Conservation (phyloP, 176 grass and related monocot genomes). For the Eremochloa ophiuroides region DNA sequence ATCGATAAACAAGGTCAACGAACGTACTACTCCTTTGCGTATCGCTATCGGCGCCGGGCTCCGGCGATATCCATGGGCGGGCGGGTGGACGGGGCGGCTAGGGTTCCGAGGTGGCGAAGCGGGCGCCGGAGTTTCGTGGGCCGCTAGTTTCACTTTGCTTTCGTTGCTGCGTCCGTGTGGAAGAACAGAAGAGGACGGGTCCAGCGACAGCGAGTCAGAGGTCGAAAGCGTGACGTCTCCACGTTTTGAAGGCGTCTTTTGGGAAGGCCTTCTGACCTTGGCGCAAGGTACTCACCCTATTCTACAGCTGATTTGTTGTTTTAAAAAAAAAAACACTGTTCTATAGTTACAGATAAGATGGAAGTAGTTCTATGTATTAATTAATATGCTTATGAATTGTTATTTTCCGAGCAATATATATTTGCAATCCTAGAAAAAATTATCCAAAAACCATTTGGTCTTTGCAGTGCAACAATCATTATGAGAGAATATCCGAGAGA, state of each 20-base stretch:
- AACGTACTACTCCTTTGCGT: neutral
- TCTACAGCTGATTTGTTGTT: too few relatives aligned
- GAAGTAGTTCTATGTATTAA: too few relatives aligned
- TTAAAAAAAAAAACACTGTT: too few relatives aligned
- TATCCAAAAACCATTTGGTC: neutral
- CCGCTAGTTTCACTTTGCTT: constrained; percentile 4
- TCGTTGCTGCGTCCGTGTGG: neutral
- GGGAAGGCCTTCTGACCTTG: fast-evolving
- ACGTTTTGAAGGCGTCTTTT: neutral
- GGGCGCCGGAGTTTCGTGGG: constrained; percentile 22
- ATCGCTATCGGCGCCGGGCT: neutral
- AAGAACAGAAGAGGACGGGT: constrained; percentile 6
- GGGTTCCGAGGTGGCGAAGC: constrained; percentile 25
- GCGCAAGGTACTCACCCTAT: too few relatives aligned
- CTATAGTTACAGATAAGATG: too few relatives aligned
- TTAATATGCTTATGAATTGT: too few relatives aligned
- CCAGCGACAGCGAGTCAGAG: neutral
- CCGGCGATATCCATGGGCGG: constrained; percentile 6
- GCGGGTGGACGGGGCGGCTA: neutral
- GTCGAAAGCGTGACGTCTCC: neutral
- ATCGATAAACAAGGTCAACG: neutral
- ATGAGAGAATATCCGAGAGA: neutral
- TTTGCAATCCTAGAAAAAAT: neutral
- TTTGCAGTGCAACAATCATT: neutral
- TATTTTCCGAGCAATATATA: too few relatives aligned